Evolutionary conservation across 768 basidiomycete genomes (phyloP).

Genomic region (Clitopilus hobsonii): DNA sequence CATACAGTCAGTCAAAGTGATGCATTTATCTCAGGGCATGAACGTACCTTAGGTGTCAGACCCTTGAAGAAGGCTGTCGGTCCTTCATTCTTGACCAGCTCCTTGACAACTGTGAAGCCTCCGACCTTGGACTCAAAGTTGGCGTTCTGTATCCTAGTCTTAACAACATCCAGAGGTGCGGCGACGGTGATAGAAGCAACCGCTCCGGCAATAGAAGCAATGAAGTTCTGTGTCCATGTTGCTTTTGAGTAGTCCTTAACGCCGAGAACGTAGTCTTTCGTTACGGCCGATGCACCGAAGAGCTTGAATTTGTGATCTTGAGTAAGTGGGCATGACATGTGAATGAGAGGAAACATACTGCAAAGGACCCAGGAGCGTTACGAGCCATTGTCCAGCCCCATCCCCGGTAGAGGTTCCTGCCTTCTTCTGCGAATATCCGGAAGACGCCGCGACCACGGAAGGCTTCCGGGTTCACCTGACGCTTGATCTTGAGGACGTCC

Average conservation of each 20-base stretch:
- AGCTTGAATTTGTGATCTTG: constrained; percentile 48
- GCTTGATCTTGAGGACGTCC: constrained; percentile 96
- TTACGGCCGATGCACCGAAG: constrained; percentile 92
- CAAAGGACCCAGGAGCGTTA: constrained; percentile 94
- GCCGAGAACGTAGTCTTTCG: constrained; percentile 91
- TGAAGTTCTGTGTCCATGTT: constrained; percentile 97
- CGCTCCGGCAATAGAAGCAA: constrained; percentile 91
- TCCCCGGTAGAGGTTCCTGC: constrained; percentile 87
- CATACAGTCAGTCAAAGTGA: constrained; percentile 15
- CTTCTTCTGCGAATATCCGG: constrained; percentile 89
- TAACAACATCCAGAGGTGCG: constrained; percentile 92
- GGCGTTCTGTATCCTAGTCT: constrained; percentile 97
- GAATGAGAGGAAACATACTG: constrained; percentile 47
- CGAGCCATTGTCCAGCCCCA: constrained; percentile 99
- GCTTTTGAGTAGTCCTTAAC: constrained; percentile 88
- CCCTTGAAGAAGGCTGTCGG: constrained; percentile 89
- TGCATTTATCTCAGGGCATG: background rate
- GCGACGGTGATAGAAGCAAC: constrained; percentile 94
- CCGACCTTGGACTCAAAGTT: constrained; percentile 87
- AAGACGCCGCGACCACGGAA: constrained; percentile 92
- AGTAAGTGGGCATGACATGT: background rate
- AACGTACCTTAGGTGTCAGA: constrained; percentile 84
- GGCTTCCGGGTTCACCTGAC: constrained; percentile 97
- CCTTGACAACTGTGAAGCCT: constrained; percentile 78
- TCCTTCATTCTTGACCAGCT: constrained; percentile 87